Base-by-base conservation (phyloP, 2,329 filamentous ascomycete genomes). In the Sarocladiaceae sp. region DNA sequence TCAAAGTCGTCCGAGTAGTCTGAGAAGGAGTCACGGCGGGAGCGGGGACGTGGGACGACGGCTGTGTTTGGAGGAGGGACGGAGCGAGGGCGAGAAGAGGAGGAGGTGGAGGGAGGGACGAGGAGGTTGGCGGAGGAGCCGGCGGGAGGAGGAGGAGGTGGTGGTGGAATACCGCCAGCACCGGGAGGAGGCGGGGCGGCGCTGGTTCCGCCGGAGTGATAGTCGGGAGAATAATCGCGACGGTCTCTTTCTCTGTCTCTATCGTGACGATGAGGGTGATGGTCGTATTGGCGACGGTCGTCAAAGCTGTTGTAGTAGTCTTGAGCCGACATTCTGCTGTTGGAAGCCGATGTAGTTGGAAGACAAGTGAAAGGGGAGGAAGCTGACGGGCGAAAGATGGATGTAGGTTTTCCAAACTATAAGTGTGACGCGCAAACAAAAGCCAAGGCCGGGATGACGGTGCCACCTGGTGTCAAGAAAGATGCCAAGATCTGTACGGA, bases 71-170 rank as follows among this genome's bases (percentile, higher is more conserved):
- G 48, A 3, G 61, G 59, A 7, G 63, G 60, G 7, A 60, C 53
- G 27, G 62, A 65, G 46, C 60, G 62, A 10, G 61, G 53, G 33
- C 62, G 62, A 31, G 37, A 27, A 4, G 37, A 41, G 13, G 37
- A 21, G 4, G 21, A 27, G 3, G 37, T 27, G n/a, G 47, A 35
- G 11, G 54, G 51, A 2, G 59, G 41, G 34, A 44, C 47, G 43
- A 27, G 45, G 52, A 16, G 58, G 55, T 20, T 58, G 51, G 13
- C 61, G 54, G 39, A 55, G 57, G 53, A 59, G 57, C 41, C 12
- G 52, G 48, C 43, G 60, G 57, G 37, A 57, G 55, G 19, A 53
- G 51, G 31, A 55, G 58, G 6, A n/a, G n/a, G 49, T 45, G 18
- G 58, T 57, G 15, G 48, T 57, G 52, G 21, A 53, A 51, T 34